phyloP scores from a whole-genome alignment of 78 protist species.

The Protostelium mycophagum region DNA sequence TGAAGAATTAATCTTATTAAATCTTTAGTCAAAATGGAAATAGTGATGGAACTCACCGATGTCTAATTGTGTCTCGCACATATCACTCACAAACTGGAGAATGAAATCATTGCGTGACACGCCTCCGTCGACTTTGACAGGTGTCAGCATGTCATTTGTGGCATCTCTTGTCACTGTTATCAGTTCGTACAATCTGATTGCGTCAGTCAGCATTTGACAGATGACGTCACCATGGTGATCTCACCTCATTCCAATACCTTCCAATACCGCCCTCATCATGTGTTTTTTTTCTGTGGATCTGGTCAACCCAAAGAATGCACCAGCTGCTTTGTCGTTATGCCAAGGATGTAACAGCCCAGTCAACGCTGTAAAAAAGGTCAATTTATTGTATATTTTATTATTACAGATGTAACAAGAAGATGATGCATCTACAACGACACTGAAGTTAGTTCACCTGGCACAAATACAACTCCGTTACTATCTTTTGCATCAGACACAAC shows the following conservation, averaged over 20 bases:
- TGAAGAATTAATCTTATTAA: too few species aligned
- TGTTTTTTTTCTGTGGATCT: conserved; percentile 38
- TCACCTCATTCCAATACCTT: conserved; percentile 5
- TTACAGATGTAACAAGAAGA: too few species aligned
- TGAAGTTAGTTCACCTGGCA: too few species aligned
- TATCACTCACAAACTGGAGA: conserved; percentile 34
- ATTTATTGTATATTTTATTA: too few species aligned
- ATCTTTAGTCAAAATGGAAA: too few species aligned
- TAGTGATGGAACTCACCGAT: too few species aligned
- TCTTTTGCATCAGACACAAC: conserved; percentile 33
- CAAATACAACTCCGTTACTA: conserved; percentile 58
- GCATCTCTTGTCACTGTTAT: conserved; percentile 12
- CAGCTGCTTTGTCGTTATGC: conserved; percentile 44
- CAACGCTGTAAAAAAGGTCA: conserved; percentile 7
- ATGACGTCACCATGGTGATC: not conserved
- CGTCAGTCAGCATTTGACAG: conserved; percentile 18
- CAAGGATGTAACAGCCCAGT: conserved; percentile 59
- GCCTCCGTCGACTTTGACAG: conserved; percentile 52
- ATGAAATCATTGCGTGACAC: conserved; percentile 68
- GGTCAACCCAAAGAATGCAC: conserved; percentile 49
- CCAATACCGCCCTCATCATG: conserved; percentile 50
- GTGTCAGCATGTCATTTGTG: not conserved
- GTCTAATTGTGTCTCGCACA: conserved; percentile 12
- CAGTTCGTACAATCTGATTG: conserved; percentile 36
- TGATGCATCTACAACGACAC: too few species aligned